phyloP scores from a whole-genome alignment of 2,329 filamentous ascomycete genomes.

The Bipolaris victoriae region DNA sequence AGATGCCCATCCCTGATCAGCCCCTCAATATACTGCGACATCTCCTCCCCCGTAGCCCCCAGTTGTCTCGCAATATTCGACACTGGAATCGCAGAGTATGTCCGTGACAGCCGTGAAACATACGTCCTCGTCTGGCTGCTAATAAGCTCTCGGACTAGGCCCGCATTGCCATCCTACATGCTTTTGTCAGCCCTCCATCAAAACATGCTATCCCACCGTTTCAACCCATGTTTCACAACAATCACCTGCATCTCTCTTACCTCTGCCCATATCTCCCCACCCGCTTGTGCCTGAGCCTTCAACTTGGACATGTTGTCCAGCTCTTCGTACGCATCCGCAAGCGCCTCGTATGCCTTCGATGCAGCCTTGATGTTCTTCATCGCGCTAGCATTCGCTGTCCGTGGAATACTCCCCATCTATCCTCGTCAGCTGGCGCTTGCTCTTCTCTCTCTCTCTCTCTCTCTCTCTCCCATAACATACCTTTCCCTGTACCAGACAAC shows the following conservation, averaged over 20 bases:
- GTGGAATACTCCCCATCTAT: conserved; percentile 61
- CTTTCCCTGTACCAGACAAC: conserved; percentile 72
- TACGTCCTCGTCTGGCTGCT: conserved; percentile 76
- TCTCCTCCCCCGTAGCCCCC: conserved; percentile 57
- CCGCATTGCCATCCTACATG: conserved; percentile 70
- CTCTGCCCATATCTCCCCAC: conserved; percentile 65
- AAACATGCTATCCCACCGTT: conserved; percentile 14
- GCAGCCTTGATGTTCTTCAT: conserved; percentile 64
- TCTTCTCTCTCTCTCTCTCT: neutral
- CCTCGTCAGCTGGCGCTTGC: conserved; percentile 6
- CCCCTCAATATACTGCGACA: conserved; percentile 60
- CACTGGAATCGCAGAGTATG: conserved; percentile 70
- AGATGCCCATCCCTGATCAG: conserved; percentile 60
- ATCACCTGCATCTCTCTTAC: conserved; percentile 42
- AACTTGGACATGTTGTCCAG: conserved; percentile 60
- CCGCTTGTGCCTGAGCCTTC: conserved; percentile 67
- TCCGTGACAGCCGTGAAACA: conserved; percentile 72
- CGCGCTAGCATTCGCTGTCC: conserved; percentile 60
- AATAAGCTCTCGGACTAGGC: conserved; percentile 72
- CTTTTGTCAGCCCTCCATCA: conserved; percentile 26
- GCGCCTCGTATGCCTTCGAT: conserved; percentile 71
- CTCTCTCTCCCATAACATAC: conserved; percentile 42
- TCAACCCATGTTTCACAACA: conserved; percentile 19
- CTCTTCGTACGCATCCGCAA: conserved; percentile 71
- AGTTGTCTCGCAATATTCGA: conserved; percentile 60